Evolutionary conservation across 768 basidiomycete genomes (phyloP).

Genomic region (Leccinellum albellum): DNA sequence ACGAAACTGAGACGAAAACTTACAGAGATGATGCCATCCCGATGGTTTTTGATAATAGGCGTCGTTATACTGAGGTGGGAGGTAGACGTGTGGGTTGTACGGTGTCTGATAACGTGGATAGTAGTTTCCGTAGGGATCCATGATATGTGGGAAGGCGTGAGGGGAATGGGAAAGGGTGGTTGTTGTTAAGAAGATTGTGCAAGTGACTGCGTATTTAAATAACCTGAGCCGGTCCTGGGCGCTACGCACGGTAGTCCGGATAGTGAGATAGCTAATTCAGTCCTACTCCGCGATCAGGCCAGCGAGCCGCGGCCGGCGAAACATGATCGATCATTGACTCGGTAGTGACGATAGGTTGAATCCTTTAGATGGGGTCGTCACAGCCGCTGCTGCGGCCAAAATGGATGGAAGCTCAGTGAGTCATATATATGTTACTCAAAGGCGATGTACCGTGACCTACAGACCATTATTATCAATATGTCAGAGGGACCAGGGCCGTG

Average conservation of each 20-base stretch:
- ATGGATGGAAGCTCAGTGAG: slow-evolving; percentile 4
- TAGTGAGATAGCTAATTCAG: slow-evolving; percentile 3
- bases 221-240: slow-evolving; percentile 2
- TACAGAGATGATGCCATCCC: slow-evolving; percentile 17
- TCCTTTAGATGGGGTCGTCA: not conserved
- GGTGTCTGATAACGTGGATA: slow-evolving; percentile 24
- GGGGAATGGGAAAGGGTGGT: not conserved
- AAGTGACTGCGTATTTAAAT: slow-evolving; percentile 7
- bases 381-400: not conserved
- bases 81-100: slow-evolving; percentile 31
- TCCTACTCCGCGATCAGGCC: slow-evolving; percentile 3
- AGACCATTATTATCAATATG: not conserved
- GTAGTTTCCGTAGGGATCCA: slow-evolving; percentile 24
- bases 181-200: not conserved
- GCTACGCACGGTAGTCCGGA: not conserved
- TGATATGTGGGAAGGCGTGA: slow-evolving; percentile 1
- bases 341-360: not conserved
- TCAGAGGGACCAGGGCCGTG: not conserved
- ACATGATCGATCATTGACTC: not conserved
- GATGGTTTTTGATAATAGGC: slow-evolving; percentile 9
- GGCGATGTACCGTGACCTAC: not conserved
- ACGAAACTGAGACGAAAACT: not conserved
- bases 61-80: slow-evolving; percentile 20
- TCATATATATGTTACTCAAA: not conserved
- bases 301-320: not conserved